phyloP scores from a whole-genome alignment of 2,329 filamentous ascomycete genomes.

The Cercospora sojina region DNA sequence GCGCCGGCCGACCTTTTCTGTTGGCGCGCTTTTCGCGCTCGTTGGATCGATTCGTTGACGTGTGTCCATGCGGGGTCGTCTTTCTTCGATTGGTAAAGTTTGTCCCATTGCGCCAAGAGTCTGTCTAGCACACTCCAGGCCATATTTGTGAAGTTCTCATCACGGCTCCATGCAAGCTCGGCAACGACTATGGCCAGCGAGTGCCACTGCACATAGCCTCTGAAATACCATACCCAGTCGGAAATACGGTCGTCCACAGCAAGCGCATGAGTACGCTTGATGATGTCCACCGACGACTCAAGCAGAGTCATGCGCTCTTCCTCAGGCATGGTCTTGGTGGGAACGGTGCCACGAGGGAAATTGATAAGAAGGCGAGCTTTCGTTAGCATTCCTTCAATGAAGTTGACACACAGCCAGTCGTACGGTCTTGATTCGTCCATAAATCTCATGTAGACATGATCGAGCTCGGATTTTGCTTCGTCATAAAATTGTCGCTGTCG shows the following conservation, averaged over 20 bases:
- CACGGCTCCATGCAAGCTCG: conserved; percentile 29
- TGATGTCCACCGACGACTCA: conserved; percentile 30
- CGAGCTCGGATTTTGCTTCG: conserved; percentile 15
- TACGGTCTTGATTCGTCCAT: conserved; percentile 30
- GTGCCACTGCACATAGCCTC: conserved; percentile 34
- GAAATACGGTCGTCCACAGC: conserved; percentile 22
- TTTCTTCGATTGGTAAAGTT: conserved; percentile 25
- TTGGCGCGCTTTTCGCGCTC: conserved; percentile 23
- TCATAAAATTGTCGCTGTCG: conserved; percentile 23
- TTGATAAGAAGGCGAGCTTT: conserved; percentile 34
- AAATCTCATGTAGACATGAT: conserved; percentile 25
- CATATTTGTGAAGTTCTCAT: conserved; percentile 25
- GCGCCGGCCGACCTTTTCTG: conserved; percentile 6
- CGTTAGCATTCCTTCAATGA: conserved; percentile 29
- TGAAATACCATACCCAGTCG: conserved; percentile 32
- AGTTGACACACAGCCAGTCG: conserved; percentile 31
- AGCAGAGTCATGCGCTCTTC: conserved; percentile 27
- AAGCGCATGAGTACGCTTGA: conserved; percentile 26
- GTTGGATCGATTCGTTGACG: conserved; percentile 31
- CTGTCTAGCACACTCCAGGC: conserved; percentile 34
- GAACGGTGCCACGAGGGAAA: conserved; percentile 27
- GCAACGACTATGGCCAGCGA: conserved; percentile 33
- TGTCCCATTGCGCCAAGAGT: conserved; percentile 31
- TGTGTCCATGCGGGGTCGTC: conserved; percentile 34
- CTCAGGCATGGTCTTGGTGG: conserved; percentile 24